Evolutionary conservation across 2,329 filamentous ascomycete genomes (phyloP).

Genomic region (Diplodia seriata): DNA sequence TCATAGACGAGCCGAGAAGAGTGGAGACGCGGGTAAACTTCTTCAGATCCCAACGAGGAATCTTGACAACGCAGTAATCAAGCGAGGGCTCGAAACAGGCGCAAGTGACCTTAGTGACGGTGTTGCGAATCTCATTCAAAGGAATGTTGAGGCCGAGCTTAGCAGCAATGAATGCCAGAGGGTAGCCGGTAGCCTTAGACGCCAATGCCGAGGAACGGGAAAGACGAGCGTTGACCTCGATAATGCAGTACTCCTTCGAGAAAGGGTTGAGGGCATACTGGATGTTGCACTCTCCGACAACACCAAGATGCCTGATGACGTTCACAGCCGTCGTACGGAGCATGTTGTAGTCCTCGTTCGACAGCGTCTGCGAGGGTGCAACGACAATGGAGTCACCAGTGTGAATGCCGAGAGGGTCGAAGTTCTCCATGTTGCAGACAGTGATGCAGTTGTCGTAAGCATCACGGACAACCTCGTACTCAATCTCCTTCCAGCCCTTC

Average conservation of each 20-base stretch:
- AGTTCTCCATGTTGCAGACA: constrained; percentile 99
- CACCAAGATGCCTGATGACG: constrained; percentile 94
- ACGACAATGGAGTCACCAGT: constrained; percentile 99
- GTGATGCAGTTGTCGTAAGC: constrained; percentile 98
- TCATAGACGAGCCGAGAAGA: constrained; percentile 96
- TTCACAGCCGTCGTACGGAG: constrained; percentile 95
- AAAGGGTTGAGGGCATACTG: constrained; percentile 97
- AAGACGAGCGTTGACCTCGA: constrained; percentile 96
- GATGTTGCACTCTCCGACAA: constrained; percentile 98
- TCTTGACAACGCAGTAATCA: constrained; percentile 98
- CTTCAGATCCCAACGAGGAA: constrained; percentile 98
- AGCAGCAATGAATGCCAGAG: constrained; percentile 92
- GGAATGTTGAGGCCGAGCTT: constrained; percentile 96
- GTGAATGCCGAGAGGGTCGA: constrained; percentile 96
- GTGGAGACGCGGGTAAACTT: constrained; percentile 98
- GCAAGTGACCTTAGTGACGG: constrained; percentile 92
- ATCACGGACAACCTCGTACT: constrained; percentile 98
- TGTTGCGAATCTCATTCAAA: constrained; percentile 94
- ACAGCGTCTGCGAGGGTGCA: constrained; percentile 93
- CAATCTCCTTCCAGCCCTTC: constrained; percentile 99
- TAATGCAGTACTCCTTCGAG: constrained; percentile 97
- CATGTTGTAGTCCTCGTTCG: constrained; percentile 99
- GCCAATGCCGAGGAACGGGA: constrained; percentile 94
- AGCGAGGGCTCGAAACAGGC: constrained; percentile 98
- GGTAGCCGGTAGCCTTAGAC: constrained; percentile 96